Percentiles rank a stretch among this genome's conserved stretches.
Evolutionary conservation across 2,329 filamentous ascomycete species (phyloP).

Genomic region (Colletotrichum sp.): DNA sequence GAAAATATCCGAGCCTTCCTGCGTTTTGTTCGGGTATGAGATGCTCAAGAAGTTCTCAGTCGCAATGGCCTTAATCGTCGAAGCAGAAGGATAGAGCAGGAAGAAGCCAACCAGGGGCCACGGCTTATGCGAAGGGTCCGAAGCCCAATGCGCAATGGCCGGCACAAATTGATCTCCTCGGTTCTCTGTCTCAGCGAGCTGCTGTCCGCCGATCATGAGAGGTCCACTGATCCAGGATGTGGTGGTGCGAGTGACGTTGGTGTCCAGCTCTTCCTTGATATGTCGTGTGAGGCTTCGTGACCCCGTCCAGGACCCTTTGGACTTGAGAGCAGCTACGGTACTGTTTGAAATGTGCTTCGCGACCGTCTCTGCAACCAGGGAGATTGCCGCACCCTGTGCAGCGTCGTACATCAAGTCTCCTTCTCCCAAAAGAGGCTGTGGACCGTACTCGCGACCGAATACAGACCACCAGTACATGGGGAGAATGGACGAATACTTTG

Average conservation of each 20-base stretch:
- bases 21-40: conserved; percentile 44
- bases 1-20: conserved; percentile 41
- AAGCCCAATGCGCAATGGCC: conserved; percentile 50
- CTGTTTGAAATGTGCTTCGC: conserved; percentile 30
- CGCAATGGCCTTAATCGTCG: conserved; percentile 43
- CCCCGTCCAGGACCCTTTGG: conserved; percentile 36
- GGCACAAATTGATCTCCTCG: conserved; percentile 47
- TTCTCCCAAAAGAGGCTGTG: conserved; percentile 40
- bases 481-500: conserved; percentile 42
- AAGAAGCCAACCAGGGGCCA: conserved; percentile 44
- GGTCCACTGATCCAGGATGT: conserved; percentile 46
- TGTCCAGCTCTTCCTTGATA: conserved; percentile 37
- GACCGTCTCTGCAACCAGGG: conserved; percentile 39
- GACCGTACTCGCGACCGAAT: conserved; percentile 42
- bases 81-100: conserved; percentile 45
- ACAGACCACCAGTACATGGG: conserved; percentile 47
- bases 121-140: conserved; percentile 40
- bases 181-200: conserved; percentile 38
- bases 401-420: conserved; percentile 45
- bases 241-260: conserved; percentile 31
- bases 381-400: conserved; percentile 42
- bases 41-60: conserved; percentile 35
- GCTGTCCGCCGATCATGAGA: conserved; percentile 46
- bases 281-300: conserved; percentile 38
- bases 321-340: conserved; percentile 30